Percentiles rank a stretch among this genome's conserved stretches.
These are phyloP conservation scores for Daldinia eschscholtzii DNA, from an alignment of 2,329 filamentous ascomycete genomes.

Conservation along the genomic window DNA sequence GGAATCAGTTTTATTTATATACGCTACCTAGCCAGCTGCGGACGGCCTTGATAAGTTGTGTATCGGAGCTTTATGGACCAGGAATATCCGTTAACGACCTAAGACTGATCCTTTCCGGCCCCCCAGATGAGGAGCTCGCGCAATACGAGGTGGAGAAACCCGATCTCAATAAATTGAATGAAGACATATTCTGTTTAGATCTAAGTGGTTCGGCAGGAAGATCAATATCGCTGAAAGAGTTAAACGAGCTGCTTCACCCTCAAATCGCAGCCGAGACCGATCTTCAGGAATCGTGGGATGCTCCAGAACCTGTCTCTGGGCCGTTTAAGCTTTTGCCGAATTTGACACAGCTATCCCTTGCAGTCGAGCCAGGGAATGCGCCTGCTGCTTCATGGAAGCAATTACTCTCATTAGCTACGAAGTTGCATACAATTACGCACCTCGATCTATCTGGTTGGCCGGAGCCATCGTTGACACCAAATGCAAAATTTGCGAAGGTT, in stretches of 20 bases:
- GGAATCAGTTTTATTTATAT: slow-evolving; percentile 69
- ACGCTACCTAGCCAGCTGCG: slow-evolving; percentile 67
- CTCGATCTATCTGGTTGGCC: slow-evolving; percentile 74
- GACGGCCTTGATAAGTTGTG: slow-evolving; percentile 63
- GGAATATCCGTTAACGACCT: slow-evolving; percentile 66
- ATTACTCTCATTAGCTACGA: slow-evolving; percentile 66
- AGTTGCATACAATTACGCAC: slow-evolving; percentile 68
- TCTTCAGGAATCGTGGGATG: slow-evolving; percentile 68
- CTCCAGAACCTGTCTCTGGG: slow-evolving; percentile 49
- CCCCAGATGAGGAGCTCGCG: slow-evolving; percentile 48
- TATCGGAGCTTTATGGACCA: slow-evolving; percentile 59
- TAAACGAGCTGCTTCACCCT: slow-evolving; percentile 66
- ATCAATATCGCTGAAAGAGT: slow-evolving; percentile 65
- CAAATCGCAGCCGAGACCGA: slow-evolving; percentile 36
- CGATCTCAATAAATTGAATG: slow-evolving; percentile 55
- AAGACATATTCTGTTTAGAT: slow-evolving; percentile 66
- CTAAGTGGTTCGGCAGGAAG: slow-evolving; percentile 65
- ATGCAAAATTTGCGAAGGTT: slow-evolving; percentile 63
- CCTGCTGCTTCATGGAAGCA: slow-evolving; percentile 68
- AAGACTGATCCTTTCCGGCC: slow-evolving; percentile 54
- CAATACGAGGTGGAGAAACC: slow-evolving; percentile 50
- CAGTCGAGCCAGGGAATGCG: slow-evolving; percentile 57
- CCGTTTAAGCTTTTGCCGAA: slow-evolving; percentile 63
- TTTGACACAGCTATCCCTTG: slow-evolving; percentile 72
- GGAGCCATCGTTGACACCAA: slow-evolving; percentile 68